Evolutionary conservation across 2,329 filamentous ascomycete genomes (phyloP).

Genomic region (Nothophoma quercina): DNA sequence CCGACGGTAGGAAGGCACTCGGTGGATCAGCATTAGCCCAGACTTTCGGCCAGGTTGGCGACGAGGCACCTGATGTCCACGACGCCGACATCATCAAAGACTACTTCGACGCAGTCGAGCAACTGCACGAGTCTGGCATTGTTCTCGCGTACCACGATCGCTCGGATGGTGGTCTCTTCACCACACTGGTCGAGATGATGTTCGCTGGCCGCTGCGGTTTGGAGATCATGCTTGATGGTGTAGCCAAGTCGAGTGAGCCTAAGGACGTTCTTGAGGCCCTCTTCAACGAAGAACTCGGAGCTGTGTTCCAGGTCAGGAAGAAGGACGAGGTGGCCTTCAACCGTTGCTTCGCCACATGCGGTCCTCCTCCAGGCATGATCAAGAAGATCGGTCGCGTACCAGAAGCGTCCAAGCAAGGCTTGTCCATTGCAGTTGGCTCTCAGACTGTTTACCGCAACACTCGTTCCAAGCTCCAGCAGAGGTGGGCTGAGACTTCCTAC

Average conservation of each 20-base stretch:
- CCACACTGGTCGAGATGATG: conserved; percentile 95
- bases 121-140: conserved; percentile 70
- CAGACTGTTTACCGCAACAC: conserved; percentile 73
- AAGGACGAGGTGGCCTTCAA: conserved; percentile 85
- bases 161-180: conserved; percentile 91
- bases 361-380: conserved; percentile 81
- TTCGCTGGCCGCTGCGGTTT: conserved; percentile 92
- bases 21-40: conserved; percentile 93
- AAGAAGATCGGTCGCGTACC: conserved; percentile 83
- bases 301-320: conserved; percentile 92
- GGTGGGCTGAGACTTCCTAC: conserved; percentile 88
- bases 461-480: conserved; percentile 79
- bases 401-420: conserved; percentile 72
- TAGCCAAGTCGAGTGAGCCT: conserved; percentile 67
- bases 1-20: conserved; percentile 78
- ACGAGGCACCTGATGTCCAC: conserved; percentile 85
- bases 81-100: conserved; percentile 83
- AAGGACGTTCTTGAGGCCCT: conserved; percentile 76
- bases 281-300: conserved; percentile 96
- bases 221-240: conserved; percentile 81
- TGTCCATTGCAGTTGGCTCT: conserved; percentile 77
- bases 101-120: conserved; percentile 86
- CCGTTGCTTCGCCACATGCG: conserved; percentile 88
- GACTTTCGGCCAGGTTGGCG: conserved; percentile 83
- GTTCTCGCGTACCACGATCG: conserved; percentile 95